phyloP scores from a whole-genome alignment of 2,329 filamentous ascomycete genomes.

The Verticillium longisporum region DNA sequence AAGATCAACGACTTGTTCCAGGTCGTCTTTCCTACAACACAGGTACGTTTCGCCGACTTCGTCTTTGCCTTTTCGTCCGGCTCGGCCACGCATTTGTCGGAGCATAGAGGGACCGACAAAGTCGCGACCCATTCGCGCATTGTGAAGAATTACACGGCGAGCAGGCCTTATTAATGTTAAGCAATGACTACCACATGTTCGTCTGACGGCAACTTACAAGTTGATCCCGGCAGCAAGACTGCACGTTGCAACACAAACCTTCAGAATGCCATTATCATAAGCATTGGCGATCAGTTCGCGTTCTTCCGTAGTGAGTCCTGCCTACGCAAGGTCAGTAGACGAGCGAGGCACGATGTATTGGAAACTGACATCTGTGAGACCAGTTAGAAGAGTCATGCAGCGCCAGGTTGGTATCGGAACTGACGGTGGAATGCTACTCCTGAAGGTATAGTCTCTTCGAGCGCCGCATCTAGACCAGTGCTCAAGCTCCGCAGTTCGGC shows the following conservation, averaged over 20 bases:
- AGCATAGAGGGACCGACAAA: slow-evolving; percentile 74
- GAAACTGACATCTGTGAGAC: slow-evolving; percentile 27
- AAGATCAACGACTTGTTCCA: slow-evolving; percentile 63
- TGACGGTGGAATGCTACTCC: slow-evolving; percentile 71
- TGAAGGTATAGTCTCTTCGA: slow-evolving; percentile 56
- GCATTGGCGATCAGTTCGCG: slow-evolving; percentile 64
- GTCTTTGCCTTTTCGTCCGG: slow-evolving; percentile 72
- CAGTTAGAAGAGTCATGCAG: not conserved
- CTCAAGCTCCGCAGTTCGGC: slow-evolving; percentile 59
- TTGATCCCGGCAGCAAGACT: slow-evolving; percentile 82
- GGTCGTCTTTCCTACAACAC: slow-evolving; percentile 61
- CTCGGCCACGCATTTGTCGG: slow-evolving; percentile 73
- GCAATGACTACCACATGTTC: not conserved
- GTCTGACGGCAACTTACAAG: slow-evolving; percentile 29
- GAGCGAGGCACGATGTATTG: not conserved
- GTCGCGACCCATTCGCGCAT: slow-evolving; percentile 68
- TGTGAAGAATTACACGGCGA: slow-evolving; percentile 67
- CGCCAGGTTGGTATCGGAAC: slow-evolving; percentile 15
- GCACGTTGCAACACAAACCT: slow-evolving; percentile 70
- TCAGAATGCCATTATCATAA: slow-evolving; percentile 61
- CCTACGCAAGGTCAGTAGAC: slow-evolving; percentile 30
- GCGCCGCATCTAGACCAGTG: slow-evolving; percentile 57
- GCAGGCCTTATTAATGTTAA: slow-evolving; percentile 38
- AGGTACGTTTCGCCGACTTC: slow-evolving; percentile 72
- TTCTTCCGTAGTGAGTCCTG: slow-evolving; percentile 68